phyloP scores from a whole-genome alignment of 208 protist genomes.

The Acanthamoeba polyphaga region DNA sequence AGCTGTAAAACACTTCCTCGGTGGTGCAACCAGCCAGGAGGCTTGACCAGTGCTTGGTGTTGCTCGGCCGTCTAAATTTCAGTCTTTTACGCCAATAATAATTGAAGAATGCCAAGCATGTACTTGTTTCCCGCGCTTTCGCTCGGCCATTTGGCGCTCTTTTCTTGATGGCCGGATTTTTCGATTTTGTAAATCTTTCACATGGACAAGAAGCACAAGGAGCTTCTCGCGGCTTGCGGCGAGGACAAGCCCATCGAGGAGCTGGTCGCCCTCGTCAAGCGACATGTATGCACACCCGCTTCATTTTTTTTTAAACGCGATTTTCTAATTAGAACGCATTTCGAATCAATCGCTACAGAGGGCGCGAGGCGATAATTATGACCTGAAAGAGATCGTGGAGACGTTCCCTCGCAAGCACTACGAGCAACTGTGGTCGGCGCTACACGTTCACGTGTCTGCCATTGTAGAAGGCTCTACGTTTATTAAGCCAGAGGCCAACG shows the following conservation, averaged over 20 bases:
- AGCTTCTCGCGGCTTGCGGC: slow-evolving; percentile 12
- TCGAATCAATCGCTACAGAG: background rate
- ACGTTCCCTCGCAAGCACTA: background rate
- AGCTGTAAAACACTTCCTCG: background rate
- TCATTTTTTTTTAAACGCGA: background rate
- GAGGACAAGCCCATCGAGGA: background rate
- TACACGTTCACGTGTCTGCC: background rate
- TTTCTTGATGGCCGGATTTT: background rate
- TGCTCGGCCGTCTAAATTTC: no score
- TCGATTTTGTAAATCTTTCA: background rate
- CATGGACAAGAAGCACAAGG: slow-evolving; percentile 56
- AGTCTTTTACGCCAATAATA: no score
- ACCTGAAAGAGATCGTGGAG: slow-evolving; percentile 6
- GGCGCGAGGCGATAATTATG: background rate
- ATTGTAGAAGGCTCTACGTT: background rate
- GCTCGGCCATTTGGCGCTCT: background rate
- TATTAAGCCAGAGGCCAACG: background rate
- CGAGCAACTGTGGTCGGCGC: background rate
- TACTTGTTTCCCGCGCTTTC: background rate
- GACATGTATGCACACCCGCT: background rate
- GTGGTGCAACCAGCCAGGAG: no score
- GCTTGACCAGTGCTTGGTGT: no score
- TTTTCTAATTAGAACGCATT: background rate
- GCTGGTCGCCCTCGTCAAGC: background rate
- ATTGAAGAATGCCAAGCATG: no score